phyloP scores from a whole-genome alignment of 2,329 filamentous ascomycete species.

The Pseudogymnoascus sp. region DNA sequence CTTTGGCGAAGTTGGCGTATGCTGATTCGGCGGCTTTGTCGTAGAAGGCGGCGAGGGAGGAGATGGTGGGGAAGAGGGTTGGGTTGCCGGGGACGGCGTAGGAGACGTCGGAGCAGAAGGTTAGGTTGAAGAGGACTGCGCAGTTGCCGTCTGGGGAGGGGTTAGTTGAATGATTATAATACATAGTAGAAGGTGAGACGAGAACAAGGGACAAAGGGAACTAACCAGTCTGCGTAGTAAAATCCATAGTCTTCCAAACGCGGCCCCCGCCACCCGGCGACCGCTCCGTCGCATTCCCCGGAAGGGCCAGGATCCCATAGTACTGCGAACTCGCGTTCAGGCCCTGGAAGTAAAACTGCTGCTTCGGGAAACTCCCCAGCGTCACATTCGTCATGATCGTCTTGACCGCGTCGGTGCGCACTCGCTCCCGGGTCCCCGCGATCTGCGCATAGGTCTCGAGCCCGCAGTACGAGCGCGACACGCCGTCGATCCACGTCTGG shows the following conservation, averaged over 20 bases:
- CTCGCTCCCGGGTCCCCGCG: constrained; percentile 44
- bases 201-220: neutral
- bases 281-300: constrained; percentile 43
- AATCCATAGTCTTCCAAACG: constrained; percentile 64
- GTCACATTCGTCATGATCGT: constrained; percentile 63
- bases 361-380: constrained; percentile 60
- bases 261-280: constrained; percentile 63
- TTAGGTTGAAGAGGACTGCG: constrained; percentile 75
- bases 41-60: constrained; percentile 62
- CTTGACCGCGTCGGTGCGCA: constrained; percentile 38
- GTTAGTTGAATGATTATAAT: neutral
- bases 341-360: constrained; percentile 77
- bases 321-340: constrained; percentile 68
- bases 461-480: constrained; percentile 77
- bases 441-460: constrained; percentile 59
- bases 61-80: constrained; percentile 48
- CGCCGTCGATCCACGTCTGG: constrained; percentile 52
- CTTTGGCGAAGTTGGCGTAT: constrained; percentile 73
- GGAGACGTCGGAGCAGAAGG: constrained; percentile 79
- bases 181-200: neutral
- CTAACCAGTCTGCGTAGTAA: constrained; percentile 69
- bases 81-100: constrained; percentile 85
- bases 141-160: constrained; percentile 61
- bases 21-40: constrained; percentile 62
- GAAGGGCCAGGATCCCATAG: constrained; percentile 61